Percentiles rank a stretch among this genome's conserved stretches.
Evolutionary conservation across 2,329 filamentous ascomycete genomes (phyloP).

Genomic region (Fusarium sp.): DNA sequence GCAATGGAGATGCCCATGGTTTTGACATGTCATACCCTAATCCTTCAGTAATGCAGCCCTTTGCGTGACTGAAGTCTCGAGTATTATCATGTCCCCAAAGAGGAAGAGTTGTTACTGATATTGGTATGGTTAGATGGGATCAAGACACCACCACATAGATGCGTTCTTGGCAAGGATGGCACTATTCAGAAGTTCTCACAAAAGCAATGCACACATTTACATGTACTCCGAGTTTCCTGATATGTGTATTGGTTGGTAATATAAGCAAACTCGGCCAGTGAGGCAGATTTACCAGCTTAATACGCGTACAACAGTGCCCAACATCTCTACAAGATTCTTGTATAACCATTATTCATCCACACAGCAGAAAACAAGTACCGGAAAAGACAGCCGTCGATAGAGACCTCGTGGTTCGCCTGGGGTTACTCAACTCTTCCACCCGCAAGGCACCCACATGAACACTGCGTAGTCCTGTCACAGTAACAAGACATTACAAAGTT

Average conservation of each 20-base stretch:
- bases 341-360: neutral
- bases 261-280: too few relatives aligned
- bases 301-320: too few relatives aligned
- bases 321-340: neutral
- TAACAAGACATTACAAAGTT: constrained; percentile 10
- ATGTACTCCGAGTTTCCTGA: too few relatives aligned
- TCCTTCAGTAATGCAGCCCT: neutral
- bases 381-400: neutral
- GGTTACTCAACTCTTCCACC: neutral
- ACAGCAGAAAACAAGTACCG: neutral
- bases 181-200: too few relatives aligned
- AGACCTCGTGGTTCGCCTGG: constrained; percentile 5
- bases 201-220: too few relatives aligned
- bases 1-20: constrained; percentile 32
- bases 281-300: too few relatives aligned
- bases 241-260: too few relatives aligned
- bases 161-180: neutral
- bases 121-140: too few relatives aligned
- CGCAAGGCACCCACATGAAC: constrained; percentile 1
- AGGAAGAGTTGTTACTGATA: too few relatives aligned
- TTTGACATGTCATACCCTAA: constrained; percentile 31
- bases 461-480: neutral
- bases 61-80: constrained; percentile 6
- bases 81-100: too few relatives aligned
- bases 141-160: neutral